A percentile compares a stretch with the other conserved stretches of the same genome.
These are phyloP conservation scores for Trichophyton mentagrophytes DNA, from an alignment of 2,329 filamentous ascomycete species.

Conservation along the genomic window DNA sequence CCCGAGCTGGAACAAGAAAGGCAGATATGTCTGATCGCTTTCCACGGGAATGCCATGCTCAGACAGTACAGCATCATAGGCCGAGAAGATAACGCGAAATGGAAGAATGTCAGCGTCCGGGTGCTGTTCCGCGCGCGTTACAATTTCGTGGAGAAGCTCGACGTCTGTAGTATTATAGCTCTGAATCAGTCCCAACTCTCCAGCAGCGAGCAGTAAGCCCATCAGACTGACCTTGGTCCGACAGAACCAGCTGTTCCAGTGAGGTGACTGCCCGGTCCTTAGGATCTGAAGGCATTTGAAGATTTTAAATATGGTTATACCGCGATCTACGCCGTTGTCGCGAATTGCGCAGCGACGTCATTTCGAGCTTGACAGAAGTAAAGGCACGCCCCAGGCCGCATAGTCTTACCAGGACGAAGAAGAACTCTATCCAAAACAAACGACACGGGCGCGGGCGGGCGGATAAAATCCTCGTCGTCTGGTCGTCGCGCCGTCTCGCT, in stretches of 20 bases:
- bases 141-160: conserved; percentile 62
- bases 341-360: conserved; percentile 29
- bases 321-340: conserved; percentile 34
- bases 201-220: not conserved
- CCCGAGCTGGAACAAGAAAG: conserved; percentile 67
- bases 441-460: not conserved
- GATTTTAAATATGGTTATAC: conserved; percentile 18
- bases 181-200: conserved; percentile 3
- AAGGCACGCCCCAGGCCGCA: conserved; percentile 5
- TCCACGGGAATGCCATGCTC: conserved; percentile 58
- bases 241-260: conserved; percentile 38
- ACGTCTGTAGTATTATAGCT: conserved; percentile 48
- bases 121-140: conserved; percentile 56
- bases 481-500: not conserved
- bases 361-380: conserved; percentile 21
- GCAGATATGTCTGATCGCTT: conserved; percentile 61
- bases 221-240: conserved; percentile 43
- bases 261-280: conserved; percentile 29
- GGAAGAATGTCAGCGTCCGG: conserved; percentile 53
- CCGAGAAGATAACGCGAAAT: conserved; percentile 65
- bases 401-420: conserved; percentile 2
- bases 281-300: conserved; percentile 39
- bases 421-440: conserved; percentile 7
- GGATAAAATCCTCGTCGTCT: not conserved
- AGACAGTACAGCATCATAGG: conserved; percentile 65